These are phyloP conservation scores for Coniophora puteana DNA, from an alignment of 1,284 basidiomycete genomes.

Conservation along the genomic window DNA sequence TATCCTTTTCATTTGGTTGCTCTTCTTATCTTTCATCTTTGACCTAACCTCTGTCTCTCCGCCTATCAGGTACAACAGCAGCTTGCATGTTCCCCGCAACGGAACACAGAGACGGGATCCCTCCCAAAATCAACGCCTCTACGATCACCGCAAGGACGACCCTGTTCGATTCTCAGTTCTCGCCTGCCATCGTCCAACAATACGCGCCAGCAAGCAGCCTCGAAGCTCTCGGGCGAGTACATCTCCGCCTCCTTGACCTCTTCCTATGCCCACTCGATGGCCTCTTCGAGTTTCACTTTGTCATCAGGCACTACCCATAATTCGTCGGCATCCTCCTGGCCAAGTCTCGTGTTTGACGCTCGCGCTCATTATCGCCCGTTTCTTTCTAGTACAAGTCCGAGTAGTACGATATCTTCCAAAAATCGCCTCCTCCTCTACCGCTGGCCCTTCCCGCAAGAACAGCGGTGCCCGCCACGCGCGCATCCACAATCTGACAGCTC, in stretches of 20 bases:
- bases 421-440: slow-evolving; percentile 29
- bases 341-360: no score
- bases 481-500: slow-evolving; percentile 34
- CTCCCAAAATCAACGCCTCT: slow-evolving; percentile 56
- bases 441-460: slow-evolving; percentile 57
- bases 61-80: no score
- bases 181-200: slow-evolving; percentile 40
- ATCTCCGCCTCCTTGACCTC: slow-evolving; percentile 74
- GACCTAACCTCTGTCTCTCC: no score
- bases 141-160: slow-evolving; percentile 83
- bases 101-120: slow-evolving; percentile 31
- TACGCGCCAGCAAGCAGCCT: slow-evolving; percentile 41
- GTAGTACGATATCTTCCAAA: slow-evolving; percentile 56
- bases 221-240: slow-evolving; percentile 63
- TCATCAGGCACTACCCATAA: slow-evolving; percentile 70
- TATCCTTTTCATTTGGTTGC: no score
- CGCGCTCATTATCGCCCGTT: background rate
- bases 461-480: slow-evolving; percentile 57
- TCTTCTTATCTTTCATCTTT: no score
- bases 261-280: slow-evolving; percentile 68
- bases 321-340: slow-evolving; percentile 65
- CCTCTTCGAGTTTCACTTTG: slow-evolving; percentile 72
- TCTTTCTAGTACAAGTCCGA: slow-evolving; percentile 54
- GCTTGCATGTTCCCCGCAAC: slow-evolving; percentile 44
- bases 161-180: slow-evolving; percentile 75